Conservation (phyloP, 2,329 filamentous ascomycete genomes). For the Monilinia aucupariae region DNA sequence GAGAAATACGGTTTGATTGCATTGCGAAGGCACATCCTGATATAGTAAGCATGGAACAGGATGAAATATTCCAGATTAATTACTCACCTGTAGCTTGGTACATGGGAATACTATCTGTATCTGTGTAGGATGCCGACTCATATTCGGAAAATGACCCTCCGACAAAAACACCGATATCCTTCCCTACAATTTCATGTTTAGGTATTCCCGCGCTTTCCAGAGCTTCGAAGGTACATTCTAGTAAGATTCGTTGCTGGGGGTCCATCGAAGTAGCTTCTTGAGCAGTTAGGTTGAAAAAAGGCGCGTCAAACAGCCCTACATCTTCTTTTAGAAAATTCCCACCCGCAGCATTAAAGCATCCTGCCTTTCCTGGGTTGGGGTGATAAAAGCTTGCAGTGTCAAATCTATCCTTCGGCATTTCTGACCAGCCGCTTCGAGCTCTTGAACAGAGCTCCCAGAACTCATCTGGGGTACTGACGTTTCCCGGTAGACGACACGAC, state of each 20-base stretch:
- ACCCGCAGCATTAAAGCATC: conserved; percentile 11
- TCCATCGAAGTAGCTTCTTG: conserved; percentile 32
- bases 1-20: conserved; percentile 41
- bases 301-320: conserved; percentile 13
- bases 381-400: conserved; percentile 16
- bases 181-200: conserved; percentile 20
- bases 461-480: conserved; percentile 47
- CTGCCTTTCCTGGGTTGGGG: conserved; percentile 13
- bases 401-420: conserved; percentile 17
- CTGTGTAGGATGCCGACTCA: conserved; percentile 29
- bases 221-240: conserved; percentile 32
- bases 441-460: conserved; percentile 70
- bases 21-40: conserved; percentile 33
- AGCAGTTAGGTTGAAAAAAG: conserved; percentile 14
- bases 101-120: conserved; percentile 45
- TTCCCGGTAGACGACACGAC: conserved; percentile 47
- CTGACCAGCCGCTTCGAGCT: conserved; percentile 39
- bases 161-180: conserved; percentile 22
- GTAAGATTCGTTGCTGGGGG: conserved; percentile 31
- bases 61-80: too few relatives aligned
- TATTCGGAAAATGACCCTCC: conserved; percentile 22
- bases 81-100: conserved; percentile 46
- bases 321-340: conserved; percentile 15
- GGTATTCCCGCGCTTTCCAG: conserved; percentile 29
- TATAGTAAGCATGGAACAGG: conserved; percentile 23